These are phyloP conservation scores for Epichloe uncinata DNA, from an alignment of 2,329 filamentous ascomycete genomes.

Conservation along the genomic window DNA sequence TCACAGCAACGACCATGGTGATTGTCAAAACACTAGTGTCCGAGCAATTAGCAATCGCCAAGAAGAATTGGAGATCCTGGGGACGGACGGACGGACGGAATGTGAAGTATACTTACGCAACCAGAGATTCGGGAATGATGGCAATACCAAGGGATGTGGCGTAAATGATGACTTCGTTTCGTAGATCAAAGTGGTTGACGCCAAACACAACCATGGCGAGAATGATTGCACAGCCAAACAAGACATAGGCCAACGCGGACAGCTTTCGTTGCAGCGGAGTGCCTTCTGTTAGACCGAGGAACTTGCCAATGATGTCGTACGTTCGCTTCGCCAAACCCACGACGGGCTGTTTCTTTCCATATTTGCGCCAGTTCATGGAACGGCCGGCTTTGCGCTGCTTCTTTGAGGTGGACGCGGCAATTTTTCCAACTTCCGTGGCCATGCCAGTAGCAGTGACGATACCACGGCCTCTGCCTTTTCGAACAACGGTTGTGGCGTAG, in stretches of 20 bases:
- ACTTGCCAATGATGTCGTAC: constrained; percentile 39
- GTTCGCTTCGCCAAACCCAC: constrained; percentile 34
- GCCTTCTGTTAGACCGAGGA: constrained; percentile 49
- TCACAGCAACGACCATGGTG: constrained; percentile 54
- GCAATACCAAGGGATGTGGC: constrained; percentile 46
- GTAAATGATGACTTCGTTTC: constrained; percentile 42
- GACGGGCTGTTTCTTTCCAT: constrained; percentile 35
- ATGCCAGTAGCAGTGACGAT: constrained; percentile 63
- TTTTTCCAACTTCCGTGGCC: constrained; percentile 54
- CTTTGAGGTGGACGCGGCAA: constrained; percentile 43
- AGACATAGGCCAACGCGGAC: constrained; percentile 60
- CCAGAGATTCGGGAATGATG: constrained; percentile 51
- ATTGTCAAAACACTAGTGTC: constrained; percentile 48
- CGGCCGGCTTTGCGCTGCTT: constrained; percentile 41
- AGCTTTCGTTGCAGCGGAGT: constrained; percentile 71
- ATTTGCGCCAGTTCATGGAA: constrained; percentile 40
- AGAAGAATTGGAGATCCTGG: constrained; percentile 5
- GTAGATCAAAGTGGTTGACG: constrained; percentile 38
- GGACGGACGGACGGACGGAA: neutral
- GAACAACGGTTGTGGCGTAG: constrained; percentile 61
- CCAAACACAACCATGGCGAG: constrained; percentile 45
- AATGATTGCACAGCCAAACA: constrained; percentile 57
- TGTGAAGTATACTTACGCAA: constrained; percentile 33
- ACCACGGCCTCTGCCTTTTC: constrained; percentile 58
- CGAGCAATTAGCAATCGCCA: neutral